Conservation (phyloP, 345 rosid genomes). For the Moricandia arvensis region DNA sequence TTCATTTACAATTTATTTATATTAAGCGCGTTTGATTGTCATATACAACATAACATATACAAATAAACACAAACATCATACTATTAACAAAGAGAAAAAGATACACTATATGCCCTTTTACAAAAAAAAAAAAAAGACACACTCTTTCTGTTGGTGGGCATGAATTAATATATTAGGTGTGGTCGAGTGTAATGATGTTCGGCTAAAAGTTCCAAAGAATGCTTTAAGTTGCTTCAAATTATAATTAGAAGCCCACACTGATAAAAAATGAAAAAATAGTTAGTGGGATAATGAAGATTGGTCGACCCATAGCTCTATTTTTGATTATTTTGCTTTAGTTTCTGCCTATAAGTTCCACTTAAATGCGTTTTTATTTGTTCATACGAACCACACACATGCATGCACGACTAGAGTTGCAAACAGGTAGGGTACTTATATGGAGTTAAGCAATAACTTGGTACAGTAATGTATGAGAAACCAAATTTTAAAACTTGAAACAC, state of each 20-base stretch:
- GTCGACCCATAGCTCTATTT: conserved; percentile 3
- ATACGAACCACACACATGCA: conserved; percentile 11
- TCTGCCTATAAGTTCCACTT: conserved; percentile 22
- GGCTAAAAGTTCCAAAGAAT: conserved; percentile 28
- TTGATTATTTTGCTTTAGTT: conserved; percentile 9
- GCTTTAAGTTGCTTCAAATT: conserved; percentile 3
- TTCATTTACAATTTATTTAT: background rate
- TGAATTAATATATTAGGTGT: conserved; percentile 6
- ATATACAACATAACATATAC: background rate
- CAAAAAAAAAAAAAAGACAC: background rate
- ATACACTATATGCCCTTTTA: background rate
- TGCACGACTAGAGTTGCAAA: conserved; percentile 11
- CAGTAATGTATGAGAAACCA: background rate
- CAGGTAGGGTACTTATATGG: background rate
- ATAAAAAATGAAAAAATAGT: conserved; percentile 5
- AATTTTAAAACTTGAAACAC: background rate
- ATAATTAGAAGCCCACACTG: background rate
- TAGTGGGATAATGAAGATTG: conserved; percentile 26
- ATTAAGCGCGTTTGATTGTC: too few relatives aligned
- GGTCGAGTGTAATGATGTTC: conserved; percentile 12
- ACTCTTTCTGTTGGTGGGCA: conserved; percentile 15
- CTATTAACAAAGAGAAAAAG: conserved; percentile 5
- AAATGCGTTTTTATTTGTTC: conserved; percentile 9
- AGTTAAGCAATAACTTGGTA: background rate
- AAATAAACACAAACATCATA: background rate